Conservation (phyloP, 179 eudicot genomes). For the Spinacia oleracea region DNA sequence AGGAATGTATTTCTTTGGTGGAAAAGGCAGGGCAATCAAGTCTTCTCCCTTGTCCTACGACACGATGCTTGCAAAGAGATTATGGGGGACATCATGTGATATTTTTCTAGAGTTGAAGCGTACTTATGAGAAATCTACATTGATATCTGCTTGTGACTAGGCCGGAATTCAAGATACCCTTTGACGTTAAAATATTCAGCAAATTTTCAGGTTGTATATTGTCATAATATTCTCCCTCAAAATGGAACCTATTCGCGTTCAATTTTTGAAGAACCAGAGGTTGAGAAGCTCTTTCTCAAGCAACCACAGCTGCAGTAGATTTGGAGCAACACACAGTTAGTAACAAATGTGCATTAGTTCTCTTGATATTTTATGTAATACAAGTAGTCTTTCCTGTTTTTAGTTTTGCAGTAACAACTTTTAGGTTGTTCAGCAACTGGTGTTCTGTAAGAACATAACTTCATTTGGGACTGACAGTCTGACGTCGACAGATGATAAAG, state of each 20-base stretch:
- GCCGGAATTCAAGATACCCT: neutral
- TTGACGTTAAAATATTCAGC: neutral
- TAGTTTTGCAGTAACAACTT: neutral
- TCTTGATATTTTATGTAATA: neutral
- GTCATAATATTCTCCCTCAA: neutral
- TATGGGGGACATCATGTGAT: constrained; percentile 64
- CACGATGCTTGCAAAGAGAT: constrained; percentile 47
- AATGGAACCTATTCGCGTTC: neutral
- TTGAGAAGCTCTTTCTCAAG: neutral
- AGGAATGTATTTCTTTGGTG: constrained; percentile 85
- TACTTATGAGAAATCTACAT: constrained; percentile 18
- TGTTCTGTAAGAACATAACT: neutral
- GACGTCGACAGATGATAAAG: no score
- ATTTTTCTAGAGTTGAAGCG: constrained; percentile 47
- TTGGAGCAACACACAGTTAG: neutral
- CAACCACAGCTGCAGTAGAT: neutral
- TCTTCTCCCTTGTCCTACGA: constrained; percentile 67
- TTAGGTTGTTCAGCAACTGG: neutral
- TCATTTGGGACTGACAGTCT: no score
- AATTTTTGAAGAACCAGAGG: neutral
- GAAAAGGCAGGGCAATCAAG: constrained; percentile 55
- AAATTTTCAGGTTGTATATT: neutral
- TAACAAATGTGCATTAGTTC: neutral
- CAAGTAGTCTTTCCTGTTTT: neutral
- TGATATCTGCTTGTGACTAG: constrained; percentile 9